Conservation (phyloP, 306 rosid species). For the Fragaria iinumae region DNA sequence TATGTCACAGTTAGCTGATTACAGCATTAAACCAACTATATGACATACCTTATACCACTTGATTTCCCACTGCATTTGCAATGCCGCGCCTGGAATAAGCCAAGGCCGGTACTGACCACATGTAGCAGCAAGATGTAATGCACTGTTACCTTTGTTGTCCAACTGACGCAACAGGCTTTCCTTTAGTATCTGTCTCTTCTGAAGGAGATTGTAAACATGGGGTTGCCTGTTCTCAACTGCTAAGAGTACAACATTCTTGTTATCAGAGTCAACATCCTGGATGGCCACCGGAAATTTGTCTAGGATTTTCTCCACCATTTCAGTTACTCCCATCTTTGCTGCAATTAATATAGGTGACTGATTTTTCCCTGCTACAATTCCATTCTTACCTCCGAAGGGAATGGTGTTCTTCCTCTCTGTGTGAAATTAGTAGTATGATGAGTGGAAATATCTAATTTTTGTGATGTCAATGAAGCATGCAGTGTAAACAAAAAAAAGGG, state of each 20-base stretch:
- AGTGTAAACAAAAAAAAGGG: not conserved
- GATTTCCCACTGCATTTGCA: conserved; percentile 70
- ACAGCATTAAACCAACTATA: not conserved
- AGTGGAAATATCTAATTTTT: not conserved
- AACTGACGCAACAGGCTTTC: conserved; percentile 39
- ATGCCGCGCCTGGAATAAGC: conserved; percentile 54
- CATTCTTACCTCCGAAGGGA: not conserved
- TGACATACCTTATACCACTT: conserved; percentile 53
- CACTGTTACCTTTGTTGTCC: conserved; percentile 57
- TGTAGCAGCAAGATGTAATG: conserved; percentile 60
- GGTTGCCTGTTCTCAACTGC: conserved; percentile 69
- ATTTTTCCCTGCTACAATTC: not conserved
- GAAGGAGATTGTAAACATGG: conserved; percentile 37
- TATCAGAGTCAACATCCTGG: conserved; percentile 39
- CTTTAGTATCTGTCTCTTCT: not conserved
- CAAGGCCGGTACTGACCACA: conserved; percentile 43
- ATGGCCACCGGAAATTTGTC: conserved; percentile 49
- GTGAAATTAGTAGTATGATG: not conserved
- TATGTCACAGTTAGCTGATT: not conserved
- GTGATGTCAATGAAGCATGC: conserved; percentile 1
- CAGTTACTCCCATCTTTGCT: conserved; percentile 57
- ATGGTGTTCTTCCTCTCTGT: not conserved
- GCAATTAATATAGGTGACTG: conserved; percentile 54
- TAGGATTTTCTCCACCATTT: conserved; percentile 48
- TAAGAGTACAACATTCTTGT: conserved; percentile 54